Evolutionary conservation across 495 filamentous ascomycete genomes (phyloP).

Genomic region (Endocarpon pusillum): DNA sequence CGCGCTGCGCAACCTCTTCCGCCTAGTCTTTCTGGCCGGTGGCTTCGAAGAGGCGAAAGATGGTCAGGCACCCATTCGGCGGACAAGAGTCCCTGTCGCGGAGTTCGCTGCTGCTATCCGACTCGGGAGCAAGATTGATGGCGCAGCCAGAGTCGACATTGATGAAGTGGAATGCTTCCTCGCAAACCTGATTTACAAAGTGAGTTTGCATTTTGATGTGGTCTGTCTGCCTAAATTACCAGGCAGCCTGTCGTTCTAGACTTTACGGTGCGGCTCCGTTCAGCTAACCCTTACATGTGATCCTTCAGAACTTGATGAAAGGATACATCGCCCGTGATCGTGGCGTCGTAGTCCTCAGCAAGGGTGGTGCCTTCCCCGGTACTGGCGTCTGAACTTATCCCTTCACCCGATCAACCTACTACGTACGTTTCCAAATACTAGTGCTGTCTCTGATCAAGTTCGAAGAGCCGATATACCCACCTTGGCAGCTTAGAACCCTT

Average conservation of each 20-base stretch:
- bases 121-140: slow-evolving; percentile 32
- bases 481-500: too few species aligned
- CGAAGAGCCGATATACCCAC: too few species aligned
- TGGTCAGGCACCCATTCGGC: slow-evolving; percentile 39
- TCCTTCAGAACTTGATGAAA: slow-evolving; percentile 79
- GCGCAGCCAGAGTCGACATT: slow-evolving; percentile 49
- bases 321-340: slow-evolving; percentile 89
- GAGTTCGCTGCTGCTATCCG: slow-evolving; percentile 58
- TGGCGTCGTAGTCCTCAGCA: slow-evolving; percentile 78
- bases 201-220: slow-evolving; percentile 24
- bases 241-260: too few species aligned
- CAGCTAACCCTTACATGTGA: too few species aligned
- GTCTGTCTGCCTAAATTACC: neutral
- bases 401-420: too few species aligned
- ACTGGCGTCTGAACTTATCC: slow-evolving; percentile 70
- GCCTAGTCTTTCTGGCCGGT: slow-evolving; percentile 72
- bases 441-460: too few species aligned
- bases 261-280: too few species aligned
- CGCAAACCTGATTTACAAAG: slow-evolving; percentile 94
- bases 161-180: slow-evolving; percentile 94
- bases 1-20: slow-evolving; percentile 69
- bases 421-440: too few species aligned
- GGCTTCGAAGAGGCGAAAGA: slow-evolving; percentile 63
- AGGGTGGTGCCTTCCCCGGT: slow-evolving; percentile 84
- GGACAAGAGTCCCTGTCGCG: slow-evolving; percentile 60